Base-by-base conservation (phyloP, 345 rosid genomes). In the Isatis tinctoria region DNA sequence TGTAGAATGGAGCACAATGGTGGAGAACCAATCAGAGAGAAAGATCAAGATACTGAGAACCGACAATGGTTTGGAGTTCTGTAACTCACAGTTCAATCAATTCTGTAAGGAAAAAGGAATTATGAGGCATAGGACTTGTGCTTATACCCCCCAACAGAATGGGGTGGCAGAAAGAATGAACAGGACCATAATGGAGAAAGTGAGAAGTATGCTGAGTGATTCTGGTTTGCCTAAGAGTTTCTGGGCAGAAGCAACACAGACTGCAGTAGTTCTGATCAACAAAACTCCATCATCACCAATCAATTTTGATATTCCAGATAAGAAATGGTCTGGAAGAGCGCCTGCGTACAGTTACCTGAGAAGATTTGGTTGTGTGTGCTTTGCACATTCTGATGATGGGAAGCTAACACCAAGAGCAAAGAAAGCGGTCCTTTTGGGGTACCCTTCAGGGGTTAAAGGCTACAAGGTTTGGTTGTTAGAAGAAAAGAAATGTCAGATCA, bases 301-400 rank as follows among this genome's bases (percentile, higher is more conserved):
- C 0, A 30, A 49, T 5, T 49, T 10, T 1, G 36, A 56, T 0
- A 52, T 69, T 0, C 40, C n/a, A n/a, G n/a, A n/a, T n/a, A n/a
- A n/a, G n/a, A n/a, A n/a, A n/a, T n/a, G n/a, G n/a, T n/a, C n/a
- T 0, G 17, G 40, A 4, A 54, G 16, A 0, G 1, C 10, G 0
- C 60, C 26, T 0, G n/a, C 5, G 0, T 51, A 48, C 5, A 68
- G 5, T 1, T 27, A 56, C 11, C 6, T 56, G 4, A 24, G 30
- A 24, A 47, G 70, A 4, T 66, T 66, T 12, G 47, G 70, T 0
- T 66, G 20, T 36, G 1, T 67, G 0, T 5, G 22, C 0, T 66
- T 43, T 35, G 20, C 20, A 0, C 36, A 67, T 3, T 1, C 24
- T 0, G 40, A 67, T 36, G 60, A 67, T 2, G 60, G 71, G 1